These are phyloP conservation scores for Neopestalotiopsis sp. DNA, from an alignment of 2,329 filamentous ascomycete species.

Conservation along the genomic window DNA sequence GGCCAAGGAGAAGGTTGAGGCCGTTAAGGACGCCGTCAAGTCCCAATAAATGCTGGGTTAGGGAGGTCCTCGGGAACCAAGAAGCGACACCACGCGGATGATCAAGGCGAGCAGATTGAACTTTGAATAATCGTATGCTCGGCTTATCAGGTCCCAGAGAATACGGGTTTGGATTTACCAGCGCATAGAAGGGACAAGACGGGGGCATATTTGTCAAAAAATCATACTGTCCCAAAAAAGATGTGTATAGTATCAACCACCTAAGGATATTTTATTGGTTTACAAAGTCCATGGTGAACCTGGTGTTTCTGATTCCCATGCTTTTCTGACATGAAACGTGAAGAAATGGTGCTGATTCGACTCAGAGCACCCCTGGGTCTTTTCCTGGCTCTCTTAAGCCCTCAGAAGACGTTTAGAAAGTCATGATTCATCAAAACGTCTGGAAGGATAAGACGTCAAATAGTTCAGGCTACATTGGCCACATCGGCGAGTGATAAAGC, in stretches of 20 bases:
- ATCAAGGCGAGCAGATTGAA: background rate
- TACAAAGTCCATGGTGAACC: background rate
- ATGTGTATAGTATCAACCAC: background rate
- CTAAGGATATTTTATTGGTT: background rate
- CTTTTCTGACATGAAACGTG: background rate
- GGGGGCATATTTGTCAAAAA: background rate
- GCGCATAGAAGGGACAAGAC: background rate
- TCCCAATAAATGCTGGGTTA: conserved; percentile 8
- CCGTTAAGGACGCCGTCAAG: conserved; percentile 20
- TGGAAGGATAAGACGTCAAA: no score
- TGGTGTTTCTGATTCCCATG: background rate
- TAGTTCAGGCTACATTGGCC: no score
- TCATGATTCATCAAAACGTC: no score
- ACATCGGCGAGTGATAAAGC: no score
- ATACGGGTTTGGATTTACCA: background rate
- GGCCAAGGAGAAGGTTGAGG: conserved; percentile 26
- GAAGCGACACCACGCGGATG: background rate
- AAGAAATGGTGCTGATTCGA: background rate
- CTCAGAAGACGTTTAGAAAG: background rate
- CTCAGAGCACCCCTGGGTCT: background rate
- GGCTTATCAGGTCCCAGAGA: background rate
- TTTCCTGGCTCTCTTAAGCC: background rate
- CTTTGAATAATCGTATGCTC: background rate
- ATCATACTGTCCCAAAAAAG: background rate
- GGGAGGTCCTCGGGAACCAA: background rate